Conservation (phyloP, 2,329 filamentous ascomycete genomes). For the Exophiala phaeomuriformis region DNA sequence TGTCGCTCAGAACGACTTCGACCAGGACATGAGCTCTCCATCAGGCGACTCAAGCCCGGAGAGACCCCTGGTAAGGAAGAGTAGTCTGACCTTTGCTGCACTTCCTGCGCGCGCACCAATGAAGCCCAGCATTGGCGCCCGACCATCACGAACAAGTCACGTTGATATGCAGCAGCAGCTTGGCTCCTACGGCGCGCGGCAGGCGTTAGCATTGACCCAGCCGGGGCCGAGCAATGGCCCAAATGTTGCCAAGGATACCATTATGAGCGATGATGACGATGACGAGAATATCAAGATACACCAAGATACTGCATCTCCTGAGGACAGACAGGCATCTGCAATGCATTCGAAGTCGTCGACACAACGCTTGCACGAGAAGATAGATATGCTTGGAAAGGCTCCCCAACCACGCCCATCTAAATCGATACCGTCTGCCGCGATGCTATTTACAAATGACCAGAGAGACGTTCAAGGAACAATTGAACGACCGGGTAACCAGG, state of each 20-base stretch:
- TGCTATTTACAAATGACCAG: conserved; percentile 12
- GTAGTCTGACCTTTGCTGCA: conserved; percentile 89
- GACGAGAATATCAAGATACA: conserved; percentile 20
- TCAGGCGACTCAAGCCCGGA: conserved; percentile 44
- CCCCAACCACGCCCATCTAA: conserved; percentile 41
- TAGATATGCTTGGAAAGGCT: conserved; percentile 62
- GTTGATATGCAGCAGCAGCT: conserved; percentile 39
- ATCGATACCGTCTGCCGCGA: conserved; percentile 35
- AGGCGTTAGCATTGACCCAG: conserved; percentile 19
- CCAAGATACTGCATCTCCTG: conserved; percentile 38
- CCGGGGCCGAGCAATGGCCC: not conserved
- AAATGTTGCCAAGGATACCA: conserved; percentile 14
- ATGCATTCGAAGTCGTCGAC: conserved; percentile 84
- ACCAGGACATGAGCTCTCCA: conserved; percentile 41
- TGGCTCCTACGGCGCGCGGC: conserved; percentile 44
- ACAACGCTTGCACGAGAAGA: conserved; percentile 84
- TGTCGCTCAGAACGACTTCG: conserved; percentile 34
- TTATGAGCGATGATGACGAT: conserved; percentile 16
- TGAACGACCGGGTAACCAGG: conserved; percentile 18
- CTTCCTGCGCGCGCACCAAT: conserved; percentile 85
- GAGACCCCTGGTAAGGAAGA: conserved; percentile 74
- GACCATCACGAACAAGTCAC: conserved; percentile 69
- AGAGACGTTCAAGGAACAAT: conserved; percentile 25
- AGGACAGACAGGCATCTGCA: conserved; percentile 46
- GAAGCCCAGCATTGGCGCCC: conserved; percentile 73